Evolutionary conservation across 2,329 filamentous ascomycete genomes (phyloP), one percentile per base, ranked within the genome.

Genomic region (Zasmidium angulare): DNA sequence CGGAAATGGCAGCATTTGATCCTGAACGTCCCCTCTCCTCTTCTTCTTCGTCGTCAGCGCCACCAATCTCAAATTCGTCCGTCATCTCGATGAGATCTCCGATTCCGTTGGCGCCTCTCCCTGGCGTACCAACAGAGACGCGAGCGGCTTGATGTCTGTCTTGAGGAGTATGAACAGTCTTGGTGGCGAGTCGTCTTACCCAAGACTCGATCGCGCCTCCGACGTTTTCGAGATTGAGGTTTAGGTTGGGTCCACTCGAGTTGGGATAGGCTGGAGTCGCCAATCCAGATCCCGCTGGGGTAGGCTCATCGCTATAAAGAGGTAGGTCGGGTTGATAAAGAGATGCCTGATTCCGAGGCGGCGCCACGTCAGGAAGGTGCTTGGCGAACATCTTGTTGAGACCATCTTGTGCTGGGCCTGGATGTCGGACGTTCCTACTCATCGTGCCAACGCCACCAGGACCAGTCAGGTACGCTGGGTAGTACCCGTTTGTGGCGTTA

Each of bases 381-480:
- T 91, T 89, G 23, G 86, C 89, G 56, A 95, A 88, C 79, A 93
- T 90, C 46, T 89, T 86, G 72, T 93, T 97, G 61, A 98, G 78
- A 4, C 87, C 86, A 73, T 98, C 93, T 66, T 89, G 86, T 7
- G 90, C 91, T 2, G 93, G 93, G 0, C 93, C 93, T 0, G 91
- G 90, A 12, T 84, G 85, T 54, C 86, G 85, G 29, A 90, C 86
- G 65, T 84, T 86, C 66, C 84, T 85, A 31, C 82, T 83, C 74
- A 98, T 84, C 0, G 91, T 92, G 7, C 93, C 93, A 1, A 98
- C 91, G 14, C 92, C 93, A 20, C 93, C 93, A 1, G 93, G 91
- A 0, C 91, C 89, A 46, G 88, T 85, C 75, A 97, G 87, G 79
- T 90, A 74, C 40, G 63, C 73, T 60, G 63, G 77, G 70, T 69